Conservation (phyloP, 1,284 basidiomycete genomes). For the Pascua guehoae region DNA sequence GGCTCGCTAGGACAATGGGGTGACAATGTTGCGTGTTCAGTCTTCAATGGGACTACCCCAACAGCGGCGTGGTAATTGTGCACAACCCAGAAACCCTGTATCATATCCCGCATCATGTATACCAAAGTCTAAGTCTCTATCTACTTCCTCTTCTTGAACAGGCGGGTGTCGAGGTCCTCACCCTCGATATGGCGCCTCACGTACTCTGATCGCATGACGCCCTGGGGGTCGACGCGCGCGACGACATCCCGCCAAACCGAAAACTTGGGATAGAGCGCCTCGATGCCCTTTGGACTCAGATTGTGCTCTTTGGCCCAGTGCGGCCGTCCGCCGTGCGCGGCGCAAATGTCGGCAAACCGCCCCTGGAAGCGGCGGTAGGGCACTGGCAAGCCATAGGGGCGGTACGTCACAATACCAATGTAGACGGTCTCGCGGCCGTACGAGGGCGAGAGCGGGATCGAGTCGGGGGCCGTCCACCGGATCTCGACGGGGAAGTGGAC, state of each 20-base stretch:
- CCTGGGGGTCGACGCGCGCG: slow-evolving; percentile 70
- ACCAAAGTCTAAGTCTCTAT: slow-evolving; percentile 2
- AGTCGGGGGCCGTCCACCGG: slow-evolving; percentile 80
- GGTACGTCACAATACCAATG: slow-evolving; percentile 95
- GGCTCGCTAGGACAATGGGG: too few relatives aligned
- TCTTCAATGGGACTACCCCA: too few relatives aligned
- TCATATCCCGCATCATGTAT: slow-evolving; percentile 7
- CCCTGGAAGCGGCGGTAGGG: slow-evolving; percentile 78
- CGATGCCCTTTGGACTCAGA: slow-evolving; percentile 65
- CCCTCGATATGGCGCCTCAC: slow-evolving; percentile 55
- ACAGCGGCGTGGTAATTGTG: too few relatives aligned
- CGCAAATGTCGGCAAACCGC: slow-evolving; percentile 72
- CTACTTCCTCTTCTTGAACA: slow-evolving; percentile 30
- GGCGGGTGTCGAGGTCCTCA: slow-evolving; percentile 37
- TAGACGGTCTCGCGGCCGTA: slow-evolving; percentile 77
- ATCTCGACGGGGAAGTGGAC: slow-evolving; percentile 94
- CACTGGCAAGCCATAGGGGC: slow-evolving; percentile 85
- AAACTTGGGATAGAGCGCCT: slow-evolving; percentile 74
- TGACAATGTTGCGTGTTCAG: too few relatives aligned
- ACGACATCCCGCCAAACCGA: slow-evolving; percentile 72
- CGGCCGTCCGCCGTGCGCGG: slow-evolving; percentile 72
- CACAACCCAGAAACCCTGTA: too few relatives aligned
- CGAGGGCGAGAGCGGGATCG: slow-evolving; percentile 89
- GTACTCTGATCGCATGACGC: slow-evolving; percentile 63
- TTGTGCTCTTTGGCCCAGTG: slow-evolving; percentile 97